phyloP scores from a whole-genome alignment of 2,329 filamentous ascomycete species.

The Cladobotryum mycophilum region DNA sequence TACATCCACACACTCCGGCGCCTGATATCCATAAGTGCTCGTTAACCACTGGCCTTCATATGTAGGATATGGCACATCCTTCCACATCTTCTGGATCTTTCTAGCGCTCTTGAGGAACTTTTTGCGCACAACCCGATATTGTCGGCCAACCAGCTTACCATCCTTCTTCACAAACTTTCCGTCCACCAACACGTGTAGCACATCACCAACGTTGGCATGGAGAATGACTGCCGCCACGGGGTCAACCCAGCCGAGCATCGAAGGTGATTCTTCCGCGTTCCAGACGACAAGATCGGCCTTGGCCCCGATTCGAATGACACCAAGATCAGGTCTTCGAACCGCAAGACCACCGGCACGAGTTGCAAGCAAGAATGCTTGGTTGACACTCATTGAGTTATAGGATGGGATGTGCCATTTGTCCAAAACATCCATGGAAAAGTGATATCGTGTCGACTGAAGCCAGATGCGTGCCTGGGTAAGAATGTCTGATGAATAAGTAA shows the following conservation, averaged over 20 bases:
- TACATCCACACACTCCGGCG: neutral
- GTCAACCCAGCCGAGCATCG: conserved; percentile 49
- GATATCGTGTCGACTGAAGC: conserved; percentile 40
- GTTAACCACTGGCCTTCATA: conserved; percentile 1
- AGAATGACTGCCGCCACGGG: conserved; percentile 51
- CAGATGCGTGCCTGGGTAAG: conserved; percentile 48
- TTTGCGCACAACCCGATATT: neutral
- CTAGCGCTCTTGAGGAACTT: too few species aligned
- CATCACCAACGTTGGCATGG: conserved; percentile 47
- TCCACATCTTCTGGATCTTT: too few species aligned
- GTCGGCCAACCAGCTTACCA: conserved; percentile 4
- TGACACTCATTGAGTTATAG: conserved; percentile 32
- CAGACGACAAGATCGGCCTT: conserved; percentile 45
- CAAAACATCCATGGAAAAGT: conserved; percentile 33
- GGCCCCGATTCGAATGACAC: conserved; percentile 41
- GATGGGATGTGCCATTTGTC: conserved; percentile 35
- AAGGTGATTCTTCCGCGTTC: conserved; percentile 37
- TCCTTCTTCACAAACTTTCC: conserved; percentile 37
- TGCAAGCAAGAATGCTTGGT: conserved; percentile 50
- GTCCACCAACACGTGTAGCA: conserved; percentile 44
- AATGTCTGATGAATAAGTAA: conserved; percentile 45
- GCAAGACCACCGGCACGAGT: conserved; percentile 48
- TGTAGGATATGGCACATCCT: neutral
- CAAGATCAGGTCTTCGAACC: conserved; percentile 44
- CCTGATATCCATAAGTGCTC: neutral